Evolutionary conservation across 352 stramenopile genomes (phyloP).

Genomic region (Pythium sukuiense): DNA sequence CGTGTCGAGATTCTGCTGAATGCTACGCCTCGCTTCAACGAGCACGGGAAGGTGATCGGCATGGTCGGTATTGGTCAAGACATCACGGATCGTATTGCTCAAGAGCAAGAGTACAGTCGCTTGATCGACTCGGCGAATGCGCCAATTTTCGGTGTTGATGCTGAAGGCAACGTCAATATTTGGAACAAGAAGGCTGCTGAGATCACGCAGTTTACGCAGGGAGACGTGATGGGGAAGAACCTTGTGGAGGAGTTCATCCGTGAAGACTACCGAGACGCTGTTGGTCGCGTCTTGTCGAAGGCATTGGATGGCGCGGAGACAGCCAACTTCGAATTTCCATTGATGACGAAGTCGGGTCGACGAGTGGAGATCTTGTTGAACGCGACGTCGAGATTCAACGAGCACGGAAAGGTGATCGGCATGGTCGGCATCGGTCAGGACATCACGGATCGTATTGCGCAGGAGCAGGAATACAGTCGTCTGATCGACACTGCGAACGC

Average conservation of each 20-base stretch:
- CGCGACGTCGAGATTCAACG: conserved; percentile 23
- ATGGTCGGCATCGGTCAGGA: conserved; percentile 50
- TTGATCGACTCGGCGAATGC: conserved; percentile 60
- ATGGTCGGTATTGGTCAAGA: conserved; percentile 69
- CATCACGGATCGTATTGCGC: conserved; percentile 38
- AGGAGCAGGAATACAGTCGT: conserved; percentile 80
- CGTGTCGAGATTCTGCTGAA: conserved; percentile 29
- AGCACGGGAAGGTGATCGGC: conserved; percentile 50
- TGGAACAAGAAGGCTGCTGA: conserved; percentile 54
- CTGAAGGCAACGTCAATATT: conserved; percentile 53
- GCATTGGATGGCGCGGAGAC: conserved; percentile 55
- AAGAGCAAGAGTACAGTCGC: conserved; percentile 60
- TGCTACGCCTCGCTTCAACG: conserved; percentile 28
- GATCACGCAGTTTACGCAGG: conserved; percentile 48
- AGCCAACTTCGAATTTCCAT: conserved; percentile 81
- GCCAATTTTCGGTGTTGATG: conserved; percentile 68
- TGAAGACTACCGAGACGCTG: conserved; percentile 33
- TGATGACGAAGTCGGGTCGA: conserved; percentile 45
- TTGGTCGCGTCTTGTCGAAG: conserved; percentile 29
- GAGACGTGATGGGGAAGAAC: conserved; percentile 40
- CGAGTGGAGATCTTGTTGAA: conserved; percentile 30
- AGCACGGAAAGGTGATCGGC: conserved; percentile 32
- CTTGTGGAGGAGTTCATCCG: conserved; percentile 50
- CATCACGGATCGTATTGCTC: conserved; percentile 47
- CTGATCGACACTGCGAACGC: conserved; percentile 87